Conservation (phyloP, 164 flowering plant species). For the Vitis labrusca region DNA sequence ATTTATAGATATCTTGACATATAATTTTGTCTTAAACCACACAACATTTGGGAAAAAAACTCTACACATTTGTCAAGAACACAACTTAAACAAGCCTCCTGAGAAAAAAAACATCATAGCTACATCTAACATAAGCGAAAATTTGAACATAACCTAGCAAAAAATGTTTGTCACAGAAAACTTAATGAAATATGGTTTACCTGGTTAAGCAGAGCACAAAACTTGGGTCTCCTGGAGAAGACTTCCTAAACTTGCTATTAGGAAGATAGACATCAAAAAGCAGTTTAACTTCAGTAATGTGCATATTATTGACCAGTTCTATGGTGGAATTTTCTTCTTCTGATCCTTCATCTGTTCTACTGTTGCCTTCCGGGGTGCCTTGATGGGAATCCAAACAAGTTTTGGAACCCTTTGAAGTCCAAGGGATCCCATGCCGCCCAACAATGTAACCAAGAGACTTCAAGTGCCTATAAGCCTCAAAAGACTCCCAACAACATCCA, state of each 20-base stretch:
- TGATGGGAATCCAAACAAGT: conserved; percentile 11
- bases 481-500: conserved; percentile 71
- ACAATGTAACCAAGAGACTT: conserved; percentile 84
- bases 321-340: conserved; percentile 18
- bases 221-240: conserved; percentile 73
- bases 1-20: too few species aligned
- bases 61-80: too few species aligned
- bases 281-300: conserved; percentile 40
- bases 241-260: conserved; percentile 76
- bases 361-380: conserved; percentile 12
- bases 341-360: conserved; percentile 3
- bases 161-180: too few species aligned
- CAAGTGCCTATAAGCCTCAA: conserved; percentile 66
- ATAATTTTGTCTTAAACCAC: too few species aligned
- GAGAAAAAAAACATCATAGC: too few species aligned
- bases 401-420: conserved; percentile 52
- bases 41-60: too few species aligned
- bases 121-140: too few species aligned
- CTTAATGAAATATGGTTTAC: conserved; percentile 24
- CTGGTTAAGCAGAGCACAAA: conserved; percentile 56
- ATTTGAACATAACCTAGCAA: too few species aligned
- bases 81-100: too few species aligned
- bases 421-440: conserved; percentile 59
- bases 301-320: conserved; percentile 31
- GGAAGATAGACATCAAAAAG: conserved; percentile 79